Evolutionary conservation across 768 basidiomycete genomes (phyloP).

Genomic region (Jaapia argillacea): DNA sequence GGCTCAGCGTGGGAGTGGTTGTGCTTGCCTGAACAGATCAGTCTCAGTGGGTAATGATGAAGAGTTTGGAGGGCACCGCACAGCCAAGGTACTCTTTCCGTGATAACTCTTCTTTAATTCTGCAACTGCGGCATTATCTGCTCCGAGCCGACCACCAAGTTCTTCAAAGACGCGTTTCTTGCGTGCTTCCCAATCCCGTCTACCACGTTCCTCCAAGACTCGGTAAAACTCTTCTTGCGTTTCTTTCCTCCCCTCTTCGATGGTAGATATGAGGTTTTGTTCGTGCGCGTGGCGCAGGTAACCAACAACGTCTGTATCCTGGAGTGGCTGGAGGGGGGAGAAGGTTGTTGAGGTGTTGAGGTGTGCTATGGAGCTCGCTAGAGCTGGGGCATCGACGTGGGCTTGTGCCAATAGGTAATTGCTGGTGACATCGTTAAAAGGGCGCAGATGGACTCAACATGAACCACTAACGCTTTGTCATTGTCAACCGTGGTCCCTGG

Average conservation of each 20-base stretch:
- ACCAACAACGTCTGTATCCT: constrained; percentile 90
- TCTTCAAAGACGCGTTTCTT: constrained; percentile 89
- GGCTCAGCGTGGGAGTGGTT: constrained; percentile 40
- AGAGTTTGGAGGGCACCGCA: constrained; percentile 20
- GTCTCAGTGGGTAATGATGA: constrained; percentile 3
- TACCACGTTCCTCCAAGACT: constrained; percentile 63
- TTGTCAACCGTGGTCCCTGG: constrained; percentile 52
- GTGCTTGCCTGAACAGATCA: constrained; percentile 27
- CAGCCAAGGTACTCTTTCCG: constrained; percentile 44
- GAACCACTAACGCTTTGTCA: constrained; percentile 56
- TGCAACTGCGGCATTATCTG: constrained; percentile 41
- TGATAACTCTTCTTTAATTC: constrained; percentile 57
- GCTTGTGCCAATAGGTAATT: constrained; percentile 92
- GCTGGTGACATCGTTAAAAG: constrained; percentile 25
- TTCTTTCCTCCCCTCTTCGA: constrained; percentile 80
- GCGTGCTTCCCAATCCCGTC: constrained; percentile 82
- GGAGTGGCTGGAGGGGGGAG: constrained; percentile 83
- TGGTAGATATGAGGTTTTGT: constrained; percentile 88
- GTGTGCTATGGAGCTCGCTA: constrained; percentile 75
- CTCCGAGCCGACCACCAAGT: constrained; percentile 57
- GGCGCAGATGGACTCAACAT: constrained; percentile 2
- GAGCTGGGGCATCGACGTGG: constrained; percentile 85
- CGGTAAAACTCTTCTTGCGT: constrained; percentile 83
- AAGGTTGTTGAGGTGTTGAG: constrained; percentile 78
- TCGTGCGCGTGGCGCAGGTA: constrained; percentile 93